Base-by-base conservation (phyloP, 345 rosid species). In the Eucalyptus sp. region DNA sequence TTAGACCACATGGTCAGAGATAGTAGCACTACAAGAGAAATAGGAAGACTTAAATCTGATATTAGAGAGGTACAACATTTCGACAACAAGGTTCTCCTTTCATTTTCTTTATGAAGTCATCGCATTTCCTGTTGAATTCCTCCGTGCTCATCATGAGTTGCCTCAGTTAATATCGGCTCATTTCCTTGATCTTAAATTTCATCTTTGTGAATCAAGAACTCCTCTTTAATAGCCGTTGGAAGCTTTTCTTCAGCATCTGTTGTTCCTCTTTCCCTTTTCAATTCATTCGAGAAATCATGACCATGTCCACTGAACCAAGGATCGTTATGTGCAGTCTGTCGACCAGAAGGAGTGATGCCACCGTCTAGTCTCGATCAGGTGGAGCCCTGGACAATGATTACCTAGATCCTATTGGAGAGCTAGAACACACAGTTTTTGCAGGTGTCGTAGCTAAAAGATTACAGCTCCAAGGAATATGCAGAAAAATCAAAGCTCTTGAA, bases 351-450 rank as follows among this genome's bases (percentile, higher is more conserved):
- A 22, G 62, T 24, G 62, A 56, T 9, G 8, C 27, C 13, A 56
- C 62, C 29, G 27, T 56, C 60, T 22, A 54, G 60, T 90, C 7
- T 88, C 80, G 20, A 87, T 87, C 84, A 90, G 80, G 66, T 94
- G 9, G 96, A 93, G 90, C 87, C 93, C 87, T 89, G 92, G 71
- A 91, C 49, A 17, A 96, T 86, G 33, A 96, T 49, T 66, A 92
- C 94, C 12, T 96, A 91, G 80, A 97, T 95, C 18, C 96, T 96
- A 89, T 97, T 97, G 91, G 95, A 97, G 24, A 96, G 91, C 60
- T 94, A 91, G 92, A 97, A 97, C 93, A 97, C 93, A 94, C 92
- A 92, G 88, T 90, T 95, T 95, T 96, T 96, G 92, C 91, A 92
- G 54, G 93, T 89, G 87, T 10, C 89, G 62, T 71, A 43, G 92